Base-by-base conservation (phyloP, 2,329 filamentous ascomycete genomes). In the Daldinia sp. region DNA sequence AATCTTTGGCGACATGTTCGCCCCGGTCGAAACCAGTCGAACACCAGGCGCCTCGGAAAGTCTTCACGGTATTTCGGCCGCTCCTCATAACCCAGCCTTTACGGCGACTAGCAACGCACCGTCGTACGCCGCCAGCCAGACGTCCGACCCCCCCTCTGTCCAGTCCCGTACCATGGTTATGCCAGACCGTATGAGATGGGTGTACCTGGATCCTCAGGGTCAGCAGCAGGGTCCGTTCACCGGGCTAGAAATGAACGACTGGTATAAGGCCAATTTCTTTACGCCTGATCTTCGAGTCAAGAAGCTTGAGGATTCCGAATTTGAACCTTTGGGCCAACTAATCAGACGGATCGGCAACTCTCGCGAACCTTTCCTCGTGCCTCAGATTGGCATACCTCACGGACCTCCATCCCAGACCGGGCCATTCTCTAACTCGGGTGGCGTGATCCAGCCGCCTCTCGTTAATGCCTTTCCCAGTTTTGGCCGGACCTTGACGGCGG, bases 241-340 rank as follows among this genome's bases (percentile, higher is more conserved):
- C 42, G 96, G 96, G 1, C 83, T 99, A 56, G 96, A 99, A 81
- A 99, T 99, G 96, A 97, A 99, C 74, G 97, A 99, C 75, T 99
- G 96, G 96, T 99, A 98, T 82, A 98, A 98, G 79, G 95, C 94
- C 41, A 94, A 95, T 51, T 99, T 98, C 82, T 99, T 99, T 81
- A 97, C 93, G 0, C 91, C 95, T 0, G 95, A 99, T 74, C 85
- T 99, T 20, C 89, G 97, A 48, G 96, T 99, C 35, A 98, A 97
- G 83, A 97, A 97, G 79, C 85, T 95, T 4, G 96, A 99, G 78
- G 96, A 99, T 76, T 85, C 87, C 0, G 95, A 99, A 56, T 99
- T 98, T 75, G 96, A 99, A 79, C 96, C 95, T 12, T 84, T 99
- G 9, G 96, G 95, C 2, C 94, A 98, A 80, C 88, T 99, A 26